Conservation (phyloP, 345 rosid species). For the Camelina sativa region DNA sequence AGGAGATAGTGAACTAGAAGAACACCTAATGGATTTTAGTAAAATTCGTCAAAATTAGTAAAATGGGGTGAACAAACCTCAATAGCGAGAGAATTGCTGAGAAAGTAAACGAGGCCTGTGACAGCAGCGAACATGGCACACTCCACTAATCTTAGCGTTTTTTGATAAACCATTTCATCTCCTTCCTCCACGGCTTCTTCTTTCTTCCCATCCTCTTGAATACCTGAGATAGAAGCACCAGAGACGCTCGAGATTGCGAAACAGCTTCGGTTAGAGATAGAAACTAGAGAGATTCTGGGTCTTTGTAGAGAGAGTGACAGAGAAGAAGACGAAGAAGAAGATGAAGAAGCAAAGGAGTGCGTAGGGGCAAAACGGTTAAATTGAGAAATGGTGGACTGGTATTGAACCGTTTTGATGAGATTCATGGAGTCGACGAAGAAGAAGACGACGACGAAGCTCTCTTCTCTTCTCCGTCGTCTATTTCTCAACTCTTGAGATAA, state of each 20-base stretch:
- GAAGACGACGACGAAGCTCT: neutral
- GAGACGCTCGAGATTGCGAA: conserved; percentile 53
- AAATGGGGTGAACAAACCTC: conserved; percentile 57
- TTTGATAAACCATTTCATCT: conserved; percentile 61
- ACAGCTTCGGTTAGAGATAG: conserved; percentile 43
- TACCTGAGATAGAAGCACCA: conserved; percentile 40
- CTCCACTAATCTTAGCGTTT: conserved; percentile 85
- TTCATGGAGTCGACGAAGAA: conserved; percentile 50
- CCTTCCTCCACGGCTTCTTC: conserved; percentile 49
- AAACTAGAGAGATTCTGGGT: conserved; percentile 37
- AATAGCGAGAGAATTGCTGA: conserved; percentile 89
- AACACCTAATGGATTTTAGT: no score
- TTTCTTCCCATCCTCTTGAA: conserved; percentile 48
- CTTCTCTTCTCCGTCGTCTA: conserved; percentile 17
- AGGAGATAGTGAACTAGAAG: neutral
- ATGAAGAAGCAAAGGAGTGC: conserved; percentile 20
- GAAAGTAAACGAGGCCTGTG: conserved; percentile 80
- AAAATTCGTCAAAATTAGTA: neutral
- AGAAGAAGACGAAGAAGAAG: neutral
- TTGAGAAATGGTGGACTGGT: conserved; percentile 38
- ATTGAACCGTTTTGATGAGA: conserved; percentile 52
- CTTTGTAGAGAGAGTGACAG: conserved; percentile 11
- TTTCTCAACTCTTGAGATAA: neutral
- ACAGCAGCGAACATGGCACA: conserved; percentile 95
- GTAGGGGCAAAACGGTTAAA: conserved; percentile 30